These are phyloP conservation scores for Auxenochlorella pyrenoidosa DNA, from an alignment of 139 green algal genomes.

Conservation along the genomic window DNA sequence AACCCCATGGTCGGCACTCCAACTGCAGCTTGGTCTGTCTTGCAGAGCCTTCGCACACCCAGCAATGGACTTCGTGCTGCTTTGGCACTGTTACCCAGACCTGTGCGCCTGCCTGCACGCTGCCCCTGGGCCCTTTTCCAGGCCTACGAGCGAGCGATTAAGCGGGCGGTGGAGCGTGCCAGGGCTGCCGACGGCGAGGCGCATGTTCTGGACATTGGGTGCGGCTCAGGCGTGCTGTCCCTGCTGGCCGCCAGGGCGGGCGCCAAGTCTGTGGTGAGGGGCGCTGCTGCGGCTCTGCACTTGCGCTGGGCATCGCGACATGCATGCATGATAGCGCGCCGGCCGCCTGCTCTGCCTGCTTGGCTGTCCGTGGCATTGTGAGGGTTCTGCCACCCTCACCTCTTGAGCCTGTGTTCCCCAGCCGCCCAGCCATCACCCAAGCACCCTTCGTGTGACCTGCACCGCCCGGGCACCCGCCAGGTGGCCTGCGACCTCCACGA, in stretches of 20 bases:
- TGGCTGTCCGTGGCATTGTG: too few species aligned
- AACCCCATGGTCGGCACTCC: too few species aligned
- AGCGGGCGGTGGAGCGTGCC: constrained; percentile 40
- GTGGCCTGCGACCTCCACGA: constrained; percentile 68
- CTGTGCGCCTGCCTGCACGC: too few species aligned
- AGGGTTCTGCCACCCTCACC: too few species aligned
- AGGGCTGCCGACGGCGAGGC: constrained; percentile 46
- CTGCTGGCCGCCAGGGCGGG: constrained; percentile 72
- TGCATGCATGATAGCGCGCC: too few species aligned
- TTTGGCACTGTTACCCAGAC: too few species aligned
- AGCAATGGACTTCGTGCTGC: too few species aligned
- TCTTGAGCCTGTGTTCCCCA: too few species aligned
- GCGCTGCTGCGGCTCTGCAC: neutral
- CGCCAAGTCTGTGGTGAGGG: neutral
- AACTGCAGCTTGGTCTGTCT: neutral
- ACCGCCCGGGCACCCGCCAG: neutral
- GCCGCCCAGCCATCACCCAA: neutral
- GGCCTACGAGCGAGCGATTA: constrained; percentile 63
- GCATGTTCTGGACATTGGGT: constrained; percentile 87
- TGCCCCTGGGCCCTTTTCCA: neutral
- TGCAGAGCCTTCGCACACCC: too few species aligned
- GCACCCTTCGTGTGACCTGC: too few species aligned
- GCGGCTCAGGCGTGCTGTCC: constrained; percentile 79
- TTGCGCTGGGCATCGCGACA: too few species aligned
- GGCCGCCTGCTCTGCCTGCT: too few species aligned